These are phyloP conservation scores for Nidularia pulvinata DNA, from an alignment of 768 basidiomycete genomes.

Conservation along the genomic window DNA sequence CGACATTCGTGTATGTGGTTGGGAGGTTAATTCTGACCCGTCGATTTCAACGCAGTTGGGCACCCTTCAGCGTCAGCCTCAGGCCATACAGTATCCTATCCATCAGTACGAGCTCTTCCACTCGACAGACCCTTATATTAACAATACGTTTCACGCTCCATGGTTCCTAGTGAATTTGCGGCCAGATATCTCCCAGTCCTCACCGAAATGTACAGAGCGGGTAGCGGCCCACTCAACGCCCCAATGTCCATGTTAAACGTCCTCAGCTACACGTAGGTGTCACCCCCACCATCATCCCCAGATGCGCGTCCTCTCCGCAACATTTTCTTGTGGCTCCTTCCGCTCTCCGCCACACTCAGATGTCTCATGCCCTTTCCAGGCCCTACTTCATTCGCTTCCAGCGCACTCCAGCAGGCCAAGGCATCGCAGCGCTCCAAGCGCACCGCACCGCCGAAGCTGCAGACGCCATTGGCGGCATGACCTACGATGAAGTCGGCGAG, in stretches of 20 bases:
- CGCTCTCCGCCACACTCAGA: neutral
- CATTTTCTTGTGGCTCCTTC: neutral
- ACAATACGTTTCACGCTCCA: no score
- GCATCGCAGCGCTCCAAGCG: conserved; percentile 31
- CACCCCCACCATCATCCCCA: neutral
- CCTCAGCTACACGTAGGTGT: conserved; percentile 29
- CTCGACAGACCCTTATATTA: no score
- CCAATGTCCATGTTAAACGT: conserved; percentile 27
- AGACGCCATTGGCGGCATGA: conserved; percentile 12
- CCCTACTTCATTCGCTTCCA: conserved; percentile 40
- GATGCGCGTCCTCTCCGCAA: neutral
- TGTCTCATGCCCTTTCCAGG: conserved; percentile 11
- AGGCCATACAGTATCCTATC: conserved; percentile 4
- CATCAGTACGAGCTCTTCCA: conserved; percentile 9
- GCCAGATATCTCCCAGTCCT: conserved; percentile 35
- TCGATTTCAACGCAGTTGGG: neutral
- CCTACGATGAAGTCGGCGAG: conserved; percentile 24
- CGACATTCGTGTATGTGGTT: neutral
- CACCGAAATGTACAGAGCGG: conserved; percentile 22
- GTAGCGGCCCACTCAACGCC: conserved; percentile 14
- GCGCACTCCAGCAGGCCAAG: conserved; percentile 22
- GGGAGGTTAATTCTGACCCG: neutral
- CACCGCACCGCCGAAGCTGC: conserved; percentile 26
- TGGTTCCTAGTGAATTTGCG: conserved; percentile 29
- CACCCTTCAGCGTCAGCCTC: neutral